Evolutionary conservation across 2,329 filamentous ascomycete genomes (phyloP).

Genomic region (Botryotinia convoluta): DNA sequence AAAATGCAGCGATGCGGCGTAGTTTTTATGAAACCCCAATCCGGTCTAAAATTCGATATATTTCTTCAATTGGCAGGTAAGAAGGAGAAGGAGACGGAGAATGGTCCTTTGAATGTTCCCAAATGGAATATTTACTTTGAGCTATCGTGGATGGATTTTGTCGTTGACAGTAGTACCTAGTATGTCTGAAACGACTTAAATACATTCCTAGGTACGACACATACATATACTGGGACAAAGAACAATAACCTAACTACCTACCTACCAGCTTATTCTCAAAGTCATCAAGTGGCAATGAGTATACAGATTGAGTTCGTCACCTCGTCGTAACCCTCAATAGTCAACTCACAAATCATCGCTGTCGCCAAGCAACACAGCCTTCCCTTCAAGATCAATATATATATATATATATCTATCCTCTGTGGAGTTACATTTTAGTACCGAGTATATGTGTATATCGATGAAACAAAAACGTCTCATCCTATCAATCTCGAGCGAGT

Average conservation of each 20-base stretch:
- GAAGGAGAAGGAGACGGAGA: neutral
- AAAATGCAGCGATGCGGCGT: neutral
- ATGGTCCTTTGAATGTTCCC: neutral
- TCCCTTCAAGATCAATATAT: neutral
- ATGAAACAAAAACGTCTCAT: neutral
- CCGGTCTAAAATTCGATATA: neutral
- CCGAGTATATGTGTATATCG: neutral
- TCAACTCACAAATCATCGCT: neutral
- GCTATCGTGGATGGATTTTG: neutral
- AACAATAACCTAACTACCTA: neutral
- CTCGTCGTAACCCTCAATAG: slow-evolving; percentile 2
- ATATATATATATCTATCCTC: neutral
- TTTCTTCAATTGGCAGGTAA: neutral
- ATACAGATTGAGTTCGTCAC: neutral
- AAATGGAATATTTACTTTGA: neutral
- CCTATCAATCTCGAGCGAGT: neutral
- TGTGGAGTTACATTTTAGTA: neutral
- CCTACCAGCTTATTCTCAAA: neutral
- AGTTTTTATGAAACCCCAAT: neutral
- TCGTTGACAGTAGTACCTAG: neutral
- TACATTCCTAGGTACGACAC: neutral
- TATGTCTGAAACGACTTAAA: neutral
- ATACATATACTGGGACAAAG: neutral
- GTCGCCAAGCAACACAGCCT: slow-evolving; percentile 20
- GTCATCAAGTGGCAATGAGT: neutral